Evolutionary conservation across 192 early-diverging fungal species (phyloP).

Genomic region (Coemansia sp.): DNA sequence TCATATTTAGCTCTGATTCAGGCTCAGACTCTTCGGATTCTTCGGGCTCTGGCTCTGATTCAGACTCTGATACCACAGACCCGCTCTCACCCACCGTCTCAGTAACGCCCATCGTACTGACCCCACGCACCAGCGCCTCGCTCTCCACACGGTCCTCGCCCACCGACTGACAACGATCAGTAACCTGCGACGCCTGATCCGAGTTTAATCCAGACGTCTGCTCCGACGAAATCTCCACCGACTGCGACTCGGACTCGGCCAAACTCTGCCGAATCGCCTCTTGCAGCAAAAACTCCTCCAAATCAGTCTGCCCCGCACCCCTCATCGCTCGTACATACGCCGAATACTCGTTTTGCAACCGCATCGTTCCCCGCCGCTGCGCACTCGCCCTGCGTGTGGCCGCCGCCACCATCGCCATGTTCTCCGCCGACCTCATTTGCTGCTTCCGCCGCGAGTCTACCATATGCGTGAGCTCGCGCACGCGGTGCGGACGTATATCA

Average conservation of each 20-base stretch:
- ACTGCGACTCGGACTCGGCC: slow-evolving; percentile 25
- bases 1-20: background rate
- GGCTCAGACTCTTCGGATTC: no score
- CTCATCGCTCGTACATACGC: slow-evolving; percentile 67
- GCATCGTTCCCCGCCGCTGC: background rate
- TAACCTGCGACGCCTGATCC: no score
- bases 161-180: no score
- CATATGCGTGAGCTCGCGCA: slow-evolving; percentile 16
- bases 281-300: slow-evolving; percentile 92
- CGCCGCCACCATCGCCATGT: slow-evolving; percentile 42
- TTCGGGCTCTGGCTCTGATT: background rate
- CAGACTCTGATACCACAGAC: no score
- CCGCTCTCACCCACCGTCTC: no score
- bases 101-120: no score
- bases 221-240: no score
- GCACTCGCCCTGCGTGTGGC: slow-evolving; percentile 38
- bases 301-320: slow-evolving; percentile 68
- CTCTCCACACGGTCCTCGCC: no score
- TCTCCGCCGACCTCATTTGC: slow-evolving; percentile 32
- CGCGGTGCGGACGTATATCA: slow-evolving; percentile 31
- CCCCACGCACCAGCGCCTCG: no score
- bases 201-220: no score
- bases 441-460: slow-evolving; percentile 19
- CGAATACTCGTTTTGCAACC: slow-evolving; percentile 52
- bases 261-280: slow-evolving; percentile 84